Conservation (phyloP, 2,329 filamentous ascomycete genomes). For the Xylaria sp. region DNA sequence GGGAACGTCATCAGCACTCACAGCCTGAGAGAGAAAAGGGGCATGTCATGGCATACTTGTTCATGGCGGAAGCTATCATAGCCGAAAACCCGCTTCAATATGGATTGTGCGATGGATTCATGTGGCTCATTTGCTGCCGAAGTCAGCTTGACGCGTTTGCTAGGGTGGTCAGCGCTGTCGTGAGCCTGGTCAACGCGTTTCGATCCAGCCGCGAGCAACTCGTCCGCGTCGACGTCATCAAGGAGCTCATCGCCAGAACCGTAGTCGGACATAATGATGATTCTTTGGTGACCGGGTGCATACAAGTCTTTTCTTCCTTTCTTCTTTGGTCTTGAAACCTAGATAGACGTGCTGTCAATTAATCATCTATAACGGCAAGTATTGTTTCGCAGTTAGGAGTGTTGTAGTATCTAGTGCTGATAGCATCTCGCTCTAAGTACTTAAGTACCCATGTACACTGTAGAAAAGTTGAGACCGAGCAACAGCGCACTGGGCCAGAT, state of each 20-base stretch:
- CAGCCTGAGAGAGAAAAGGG: not conserved
- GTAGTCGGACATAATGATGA: conserved; percentile 47
- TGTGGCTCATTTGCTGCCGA: conserved; percentile 6
- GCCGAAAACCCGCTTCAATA: conserved; percentile 55
- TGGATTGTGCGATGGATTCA: conserved; percentile 35
- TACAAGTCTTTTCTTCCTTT: not conserved
- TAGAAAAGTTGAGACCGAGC: not conserved
- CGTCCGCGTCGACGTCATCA: conserved; percentile 43
- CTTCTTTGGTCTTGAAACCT: not conserved
- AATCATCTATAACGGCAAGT: not conserved
- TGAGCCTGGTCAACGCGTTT: conserved; percentile 25
- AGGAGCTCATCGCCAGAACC: conserved; percentile 52
- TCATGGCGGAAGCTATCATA: conserved; percentile 57
- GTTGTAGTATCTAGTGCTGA: too few relatives aligned
- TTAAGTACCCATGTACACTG: not conserved
- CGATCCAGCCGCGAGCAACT: conserved; percentile 35
- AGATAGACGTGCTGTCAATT: not conserved
- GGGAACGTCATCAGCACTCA: conserved; percentile 7
- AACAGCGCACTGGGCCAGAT: not conserved
- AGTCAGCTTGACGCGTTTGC: conserved; percentile 31
- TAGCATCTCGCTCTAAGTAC: not conserved
- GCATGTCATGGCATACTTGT: conserved; percentile 45
- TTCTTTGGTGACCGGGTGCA: conserved; percentile 14
- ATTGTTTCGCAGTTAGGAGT: too few relatives aligned
- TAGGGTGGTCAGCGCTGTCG: conserved; percentile 2